Evolutionary conservation across 352 stramenopile genomes (phyloP), one percentile per base, ranked within the genome.

Genomic region (Pythium pectinolyticum): DNA sequence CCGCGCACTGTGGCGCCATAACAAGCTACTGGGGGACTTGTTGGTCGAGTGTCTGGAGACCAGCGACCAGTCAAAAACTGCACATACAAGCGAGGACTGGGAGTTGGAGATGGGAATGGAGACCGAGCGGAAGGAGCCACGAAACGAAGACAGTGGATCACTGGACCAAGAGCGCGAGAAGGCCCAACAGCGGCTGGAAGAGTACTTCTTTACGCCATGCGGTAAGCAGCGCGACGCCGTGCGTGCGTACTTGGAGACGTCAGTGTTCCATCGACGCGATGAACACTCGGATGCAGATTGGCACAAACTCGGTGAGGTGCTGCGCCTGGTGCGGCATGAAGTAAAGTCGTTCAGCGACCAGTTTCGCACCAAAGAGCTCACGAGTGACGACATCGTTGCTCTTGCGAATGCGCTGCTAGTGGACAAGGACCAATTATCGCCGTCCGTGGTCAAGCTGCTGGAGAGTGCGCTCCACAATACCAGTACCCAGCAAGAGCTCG

Each of bases 1-100:
- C n/a, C 72, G 72, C 9, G 59, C 62, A 57, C 69, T 82, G 50
- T 85, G 77, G 77, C 67, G 74, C 15, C 74, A 85, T 67, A 82
- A 85, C 58, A 82, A 83, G 48, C 47, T 85, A 37, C 55, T 85
- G n/a, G 74, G 76, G 0, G 64, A 67, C 19, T 25, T 85, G 51
- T 53, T 85, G 30, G 61, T 78, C 41, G 69, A 78, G 46, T 72
- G 66, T 9, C 57, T 85, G 7, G 57, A 73, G 39, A 54, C 67
- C 4, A 40, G 47, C 37, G 46, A 74, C 34, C 30, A 68, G 11
- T 41, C 63, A 0, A n/a, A 45, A n/a, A 35, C 45, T 2, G 32
- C 32, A 37, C 32, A 14, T 37, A 37, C 32, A 14, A 14, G 12
- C 32, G 32, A 14, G 32, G 61, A 74, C 3, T 60, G 59, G 40